phyloP scores from a whole-genome alignment of 257 asterid genomes.

The Craterostigma plantagineum region DNA sequence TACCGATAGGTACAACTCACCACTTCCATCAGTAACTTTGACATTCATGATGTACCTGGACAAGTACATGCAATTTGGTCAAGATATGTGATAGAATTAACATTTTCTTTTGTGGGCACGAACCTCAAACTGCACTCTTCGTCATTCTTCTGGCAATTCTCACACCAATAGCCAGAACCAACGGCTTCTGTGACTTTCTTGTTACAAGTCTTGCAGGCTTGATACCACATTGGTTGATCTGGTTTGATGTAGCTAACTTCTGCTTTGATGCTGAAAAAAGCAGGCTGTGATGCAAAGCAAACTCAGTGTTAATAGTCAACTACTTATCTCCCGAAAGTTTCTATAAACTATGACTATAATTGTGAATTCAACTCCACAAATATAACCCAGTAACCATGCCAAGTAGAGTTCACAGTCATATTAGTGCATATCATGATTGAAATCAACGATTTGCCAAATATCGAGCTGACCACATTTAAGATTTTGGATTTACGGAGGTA shows the following conservation, averaged over 20 bases:
- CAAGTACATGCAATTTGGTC: not conserved
- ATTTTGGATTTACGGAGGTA: too few relatives aligned
- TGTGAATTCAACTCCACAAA: not conserved
- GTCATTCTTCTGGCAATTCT: slow-evolving; percentile 53
- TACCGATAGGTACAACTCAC: slow-evolving; percentile 59
- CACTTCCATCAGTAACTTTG: slow-evolving; percentile 73
- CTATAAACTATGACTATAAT: not conserved
- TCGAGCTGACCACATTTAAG: too few relatives aligned
- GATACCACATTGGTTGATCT: slow-evolving; percentile 91
- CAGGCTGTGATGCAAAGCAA: slow-evolving; percentile 34
- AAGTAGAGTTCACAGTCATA: not conserved
- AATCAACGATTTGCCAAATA: too few relatives aligned
- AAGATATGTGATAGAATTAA: not conserved
- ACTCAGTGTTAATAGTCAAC: too few relatives aligned
- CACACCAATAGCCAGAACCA: slow-evolving; percentile 85
- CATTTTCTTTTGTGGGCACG: not conserved
- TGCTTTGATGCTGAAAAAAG: slow-evolving; percentile 51
- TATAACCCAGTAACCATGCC: too few relatives aligned
- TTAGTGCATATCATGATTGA: too few relatives aligned
- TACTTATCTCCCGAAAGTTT: too few relatives aligned
- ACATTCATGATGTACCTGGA: slow-evolving; percentile 55
- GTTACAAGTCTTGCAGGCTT: slow-evolving; percentile 81
- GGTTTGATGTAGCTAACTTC: slow-evolving; percentile 48
- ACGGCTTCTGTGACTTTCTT: slow-evolving; percentile 77
- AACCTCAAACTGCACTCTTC: slow-evolving; percentile 57